A percentile compares a stretch with the other conserved stretches of the same genome.
These are phyloP conservation scores for Apiotrichum montevideense DNA, from an alignment of 1,284 basidiomycete species.

Conservation along the genomic window DNA sequence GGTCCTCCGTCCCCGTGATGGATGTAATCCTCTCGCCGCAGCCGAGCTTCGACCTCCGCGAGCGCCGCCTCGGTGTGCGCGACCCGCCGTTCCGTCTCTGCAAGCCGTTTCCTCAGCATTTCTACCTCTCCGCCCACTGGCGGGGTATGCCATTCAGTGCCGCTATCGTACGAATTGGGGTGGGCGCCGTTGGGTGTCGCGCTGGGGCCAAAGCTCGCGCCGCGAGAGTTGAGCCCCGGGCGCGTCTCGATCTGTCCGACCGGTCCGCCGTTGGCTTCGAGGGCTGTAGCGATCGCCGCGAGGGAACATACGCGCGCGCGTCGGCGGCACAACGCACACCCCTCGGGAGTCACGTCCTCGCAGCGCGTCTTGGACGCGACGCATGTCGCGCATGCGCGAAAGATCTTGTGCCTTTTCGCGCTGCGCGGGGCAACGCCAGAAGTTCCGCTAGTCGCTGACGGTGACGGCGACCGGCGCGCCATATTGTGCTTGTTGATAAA, in stretches of 20 bases:
- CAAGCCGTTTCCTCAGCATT: slow-evolving; percentile 9
- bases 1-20: too few relatives aligned
- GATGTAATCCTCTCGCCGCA: neutral
- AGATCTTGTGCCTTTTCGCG: slow-evolving; percentile 25
- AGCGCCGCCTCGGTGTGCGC: slow-evolving; percentile 8
- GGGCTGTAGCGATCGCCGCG: slow-evolving; percentile 6
- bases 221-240: too few relatives aligned
- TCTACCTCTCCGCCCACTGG: neutral
- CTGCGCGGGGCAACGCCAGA: neutral
- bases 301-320: slow-evolving; percentile 25
- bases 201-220: too few relatives aligned
- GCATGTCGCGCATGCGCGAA: slow-evolving; percentile 29
- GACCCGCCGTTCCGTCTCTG: slow-evolving; percentile 11
- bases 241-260: too few relatives aligned
- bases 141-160: neutral
- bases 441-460: too few relatives aligned
- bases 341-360: slow-evolving; percentile 24
- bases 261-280: neutral
- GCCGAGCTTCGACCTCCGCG: neutral
- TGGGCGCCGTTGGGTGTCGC: too few relatives aligned
- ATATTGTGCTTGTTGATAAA: too few relatives aligned
- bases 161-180: too few relatives aligned
- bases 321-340: slow-evolving; percentile 29
- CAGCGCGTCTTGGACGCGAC: slow-evolving; percentile 32
- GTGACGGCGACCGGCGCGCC: neutral